phyloP scores from a whole-genome alignment of 2,329 filamentous ascomycete species.

The Hypoxylon sp. region DNA sequence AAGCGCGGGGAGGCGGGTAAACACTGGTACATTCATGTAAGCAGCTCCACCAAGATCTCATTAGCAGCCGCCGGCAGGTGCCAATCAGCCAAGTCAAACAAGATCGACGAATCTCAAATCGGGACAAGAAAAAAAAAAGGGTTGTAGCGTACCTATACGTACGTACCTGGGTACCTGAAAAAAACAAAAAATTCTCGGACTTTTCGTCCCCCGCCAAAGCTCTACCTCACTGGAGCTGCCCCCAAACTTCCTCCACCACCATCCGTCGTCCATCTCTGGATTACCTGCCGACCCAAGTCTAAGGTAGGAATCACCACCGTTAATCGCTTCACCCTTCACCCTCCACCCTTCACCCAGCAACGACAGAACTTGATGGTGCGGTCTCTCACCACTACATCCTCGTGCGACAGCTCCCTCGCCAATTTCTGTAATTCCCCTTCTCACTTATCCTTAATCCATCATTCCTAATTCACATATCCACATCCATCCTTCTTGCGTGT shows the following conservation, averaged over 20 bases:
- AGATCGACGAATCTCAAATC: conserved; percentile 21
- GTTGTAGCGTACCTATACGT: neutral
- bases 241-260: conserved; percentile 43
- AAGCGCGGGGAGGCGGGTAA: conserved; percentile 29
- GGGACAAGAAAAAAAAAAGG: conserved; percentile 22
- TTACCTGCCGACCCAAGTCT: conserved; percentile 8
- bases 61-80: conserved; percentile 26
- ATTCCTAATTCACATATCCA: conserved; percentile 2
- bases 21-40: conserved; percentile 5
- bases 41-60: conserved; percentile 14
- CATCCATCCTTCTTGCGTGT: neutral
- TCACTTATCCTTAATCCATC: neutral
- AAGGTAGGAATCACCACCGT: conserved; percentile 10
- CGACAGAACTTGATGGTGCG: conserved; percentile 4
- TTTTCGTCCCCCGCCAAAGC: conserved; percentile 40
- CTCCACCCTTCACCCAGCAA: neutral
- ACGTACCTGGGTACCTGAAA: too few relatives aligned
- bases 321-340: neutral
- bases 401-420: neutral
- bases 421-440: neutral
- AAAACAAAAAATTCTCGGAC: conserved; percentile 38
- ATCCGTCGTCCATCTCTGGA: conserved; percentile 28
- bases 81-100: conserved; percentile 11
- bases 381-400: neutral
- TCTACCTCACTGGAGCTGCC: conserved; percentile 33